phyloP scores from a whole-genome alignment of 768 basidiomycete species.

The Trametes maxima region DNA sequence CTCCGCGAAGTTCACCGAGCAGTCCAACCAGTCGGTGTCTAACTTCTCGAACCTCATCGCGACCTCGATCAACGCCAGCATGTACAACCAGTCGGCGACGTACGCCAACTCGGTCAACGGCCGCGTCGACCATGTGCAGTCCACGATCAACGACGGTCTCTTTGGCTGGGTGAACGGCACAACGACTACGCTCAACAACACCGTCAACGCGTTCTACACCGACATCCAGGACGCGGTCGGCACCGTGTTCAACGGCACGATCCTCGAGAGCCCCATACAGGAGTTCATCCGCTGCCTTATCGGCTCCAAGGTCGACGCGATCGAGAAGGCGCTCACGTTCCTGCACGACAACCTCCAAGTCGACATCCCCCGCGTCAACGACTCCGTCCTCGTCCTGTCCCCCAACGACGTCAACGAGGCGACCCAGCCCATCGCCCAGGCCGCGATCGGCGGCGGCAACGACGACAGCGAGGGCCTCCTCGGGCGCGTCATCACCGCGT shows the following conservation, averaged over 20 bases:
- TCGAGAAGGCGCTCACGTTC: slow-evolving; percentile 90
- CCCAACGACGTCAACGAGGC: slow-evolving; percentile 71
- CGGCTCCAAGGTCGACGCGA: slow-evolving; percentile 85
- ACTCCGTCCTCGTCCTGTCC: slow-evolving; percentile 76
- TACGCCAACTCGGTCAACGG: slow-evolving; percentile 82
- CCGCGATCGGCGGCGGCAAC: slow-evolving; percentile 68
- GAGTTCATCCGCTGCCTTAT: slow-evolving; percentile 90
- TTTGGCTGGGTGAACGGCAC: slow-evolving; percentile 97
- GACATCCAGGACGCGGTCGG: slow-evolving; percentile 82
- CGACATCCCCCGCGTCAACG: slow-evolving; percentile 76
- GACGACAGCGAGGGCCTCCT: slow-evolving; percentile 63
- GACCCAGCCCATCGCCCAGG: slow-evolving; percentile 76
- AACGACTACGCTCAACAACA: slow-evolving; percentile 83
- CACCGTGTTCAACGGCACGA: slow-evolving; percentile 79
- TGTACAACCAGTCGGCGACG: slow-evolving; percentile 74
- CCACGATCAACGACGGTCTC: slow-evolving; percentile 78
- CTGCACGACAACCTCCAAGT: slow-evolving; percentile 85
- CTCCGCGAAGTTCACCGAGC: slow-evolving; percentile 63
- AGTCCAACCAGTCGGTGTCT: slow-evolving; percentile 58
- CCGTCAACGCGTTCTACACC: slow-evolving; percentile 83
- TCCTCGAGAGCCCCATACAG: slow-evolving; percentile 78
- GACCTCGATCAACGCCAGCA: slow-evolving; percentile 76
- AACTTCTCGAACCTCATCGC: slow-evolving; percentile 76
- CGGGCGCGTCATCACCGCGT: slow-evolving; percentile 70
- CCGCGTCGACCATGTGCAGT: slow-evolving; percentile 70